A percentile compares a stretch with the other conserved stretches of the same genome.
Conservation (phyloP, 805 yeast species). For the Nakazawaea sp. region DNA sequence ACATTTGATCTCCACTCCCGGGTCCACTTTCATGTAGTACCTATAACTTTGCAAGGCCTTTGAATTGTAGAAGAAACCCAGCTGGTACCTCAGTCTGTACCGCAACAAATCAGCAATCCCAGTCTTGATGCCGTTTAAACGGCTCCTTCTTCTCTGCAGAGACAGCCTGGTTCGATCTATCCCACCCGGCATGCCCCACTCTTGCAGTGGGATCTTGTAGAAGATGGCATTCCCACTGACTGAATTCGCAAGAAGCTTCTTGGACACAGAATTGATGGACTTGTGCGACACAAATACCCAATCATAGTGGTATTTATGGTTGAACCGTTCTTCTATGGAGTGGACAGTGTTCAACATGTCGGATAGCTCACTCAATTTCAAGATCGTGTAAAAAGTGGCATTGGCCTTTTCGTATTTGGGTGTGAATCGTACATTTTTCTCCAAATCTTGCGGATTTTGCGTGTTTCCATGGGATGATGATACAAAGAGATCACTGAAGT, state of each 20-base stretch:
- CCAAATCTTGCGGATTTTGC: no score
- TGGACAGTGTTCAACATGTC: conserved; percentile 21
- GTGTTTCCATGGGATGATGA: no score
- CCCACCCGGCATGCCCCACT: conserved; percentile 69
- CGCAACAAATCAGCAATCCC: conserved; percentile 30
- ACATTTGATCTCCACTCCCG: conserved; percentile 45
- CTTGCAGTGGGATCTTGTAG: conserved; percentile 61
- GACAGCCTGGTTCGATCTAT: conserved; percentile 52
- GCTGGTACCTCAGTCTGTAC: conserved; percentile 43
- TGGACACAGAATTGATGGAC: conserved; percentile 62
- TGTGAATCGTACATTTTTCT: conserved; percentile 1
- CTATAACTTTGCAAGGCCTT: conserved; percentile 35
- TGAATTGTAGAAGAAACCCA: conserved; percentile 49
- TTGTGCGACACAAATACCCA: conserved; percentile 88
- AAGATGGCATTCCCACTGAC: conserved; percentile 67
- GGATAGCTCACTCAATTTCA: conserved; percentile 2
- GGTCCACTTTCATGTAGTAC: conserved; percentile 55
- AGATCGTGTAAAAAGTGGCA: conserved; percentile 10
- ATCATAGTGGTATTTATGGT: conserved; percentile 66
- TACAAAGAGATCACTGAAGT: no score
- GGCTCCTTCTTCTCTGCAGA: conserved; percentile 26
- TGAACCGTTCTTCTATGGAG: conserved; percentile 79
- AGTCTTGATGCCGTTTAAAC: conserved; percentile 18
- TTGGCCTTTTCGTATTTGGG: conserved; percentile 8
- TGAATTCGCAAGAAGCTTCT: conserved; percentile 47